A percentile compares a stretch with the other conserved stretches of the same genome.
Evolutionary conservation across 345 rosid genomes (phyloP).

Genomic region (Eutrema japonicum): DNA sequence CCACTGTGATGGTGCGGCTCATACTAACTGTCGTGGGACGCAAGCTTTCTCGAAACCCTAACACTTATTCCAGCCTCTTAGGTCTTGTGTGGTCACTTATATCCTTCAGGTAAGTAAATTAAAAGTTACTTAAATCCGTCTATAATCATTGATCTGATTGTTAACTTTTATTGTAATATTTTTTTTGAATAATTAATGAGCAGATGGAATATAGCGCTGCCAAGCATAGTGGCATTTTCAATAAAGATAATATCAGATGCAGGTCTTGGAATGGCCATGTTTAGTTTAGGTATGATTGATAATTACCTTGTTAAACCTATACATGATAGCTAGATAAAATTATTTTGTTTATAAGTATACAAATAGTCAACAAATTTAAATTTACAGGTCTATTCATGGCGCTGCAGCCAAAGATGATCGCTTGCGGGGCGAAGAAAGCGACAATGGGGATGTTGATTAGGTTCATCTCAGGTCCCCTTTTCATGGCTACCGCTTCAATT

Average conservation of each 20-base stretch:
- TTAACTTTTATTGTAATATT: neutral
- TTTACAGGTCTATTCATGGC: constrained; percentile 78
- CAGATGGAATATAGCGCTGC: constrained; percentile 76
- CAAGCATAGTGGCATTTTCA: constrained; percentile 62
- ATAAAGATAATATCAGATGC: constrained; percentile 79
- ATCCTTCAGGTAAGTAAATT: constrained; percentile 67
- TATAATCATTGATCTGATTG: neutral
- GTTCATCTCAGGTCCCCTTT: constrained; percentile 63
- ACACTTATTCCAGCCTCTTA: constrained; percentile 89
- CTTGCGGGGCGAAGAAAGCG: constrained; percentile 70
- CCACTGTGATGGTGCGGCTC: constrained; percentile 94
- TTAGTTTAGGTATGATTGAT: constrained; percentile 66
- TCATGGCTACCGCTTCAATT: constrained; percentile 61
- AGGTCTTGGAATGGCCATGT: constrained; percentile 88
- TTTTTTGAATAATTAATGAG: neutral
- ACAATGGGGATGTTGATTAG: constrained; percentile 64
- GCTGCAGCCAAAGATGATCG: constrained; percentile 69
- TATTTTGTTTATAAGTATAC: neutral
- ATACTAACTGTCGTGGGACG: constrained; percentile 99
- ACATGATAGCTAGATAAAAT: neutral
- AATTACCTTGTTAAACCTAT: neutral
- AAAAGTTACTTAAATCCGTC: neutral
- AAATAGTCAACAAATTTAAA: neutral
- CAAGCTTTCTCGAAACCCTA: constrained; percentile 93
- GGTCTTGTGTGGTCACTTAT: constrained; percentile 93